These are phyloP conservation scores for Podochytrium sp. DNA, from an alignment of 192 early-diverging fungal species.

Conservation along the genomic window DNA sequence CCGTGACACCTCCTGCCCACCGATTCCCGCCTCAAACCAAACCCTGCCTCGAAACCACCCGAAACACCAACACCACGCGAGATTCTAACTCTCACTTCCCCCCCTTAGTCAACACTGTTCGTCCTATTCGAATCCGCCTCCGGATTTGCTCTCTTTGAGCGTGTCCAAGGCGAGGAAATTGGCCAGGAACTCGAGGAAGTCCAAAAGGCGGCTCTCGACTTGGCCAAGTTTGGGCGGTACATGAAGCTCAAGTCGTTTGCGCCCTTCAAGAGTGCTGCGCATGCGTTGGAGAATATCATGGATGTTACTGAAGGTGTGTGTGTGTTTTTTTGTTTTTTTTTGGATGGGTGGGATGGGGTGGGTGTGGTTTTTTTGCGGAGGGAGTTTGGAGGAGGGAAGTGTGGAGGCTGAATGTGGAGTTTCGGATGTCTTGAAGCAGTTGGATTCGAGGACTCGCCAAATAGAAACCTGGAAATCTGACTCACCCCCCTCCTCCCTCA, in stretches of 20 bases:
- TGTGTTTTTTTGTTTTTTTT: slow-evolving; percentile 27
- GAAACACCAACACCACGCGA: background rate
- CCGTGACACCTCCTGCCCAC: too few species aligned
- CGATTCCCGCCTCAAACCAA: too few species aligned
- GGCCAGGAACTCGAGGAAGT: slow-evolving; percentile 91
- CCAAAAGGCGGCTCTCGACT: slow-evolving; percentile 78
- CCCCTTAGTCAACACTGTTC: slow-evolving; percentile 34
- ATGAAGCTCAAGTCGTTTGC: slow-evolving; percentile 93
- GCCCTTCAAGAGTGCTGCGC: slow-evolving; percentile 94
- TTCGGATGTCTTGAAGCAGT: too few species aligned
- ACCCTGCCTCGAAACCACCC: too few species aligned
- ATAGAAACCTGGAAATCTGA: background rate
- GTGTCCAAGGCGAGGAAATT: slow-evolving; percentile 91
- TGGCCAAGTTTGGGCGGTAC: slow-evolving; percentile 88
- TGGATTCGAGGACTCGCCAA: background rate
- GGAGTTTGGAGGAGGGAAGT: background rate
- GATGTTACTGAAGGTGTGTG: slow-evolving; percentile 93
- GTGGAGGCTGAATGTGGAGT: too few species aligned
- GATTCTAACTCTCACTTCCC: background rate
- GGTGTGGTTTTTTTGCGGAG: too few species aligned
- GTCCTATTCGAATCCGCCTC: slow-evolving; percentile 93
- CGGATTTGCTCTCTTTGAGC: slow-evolving; percentile 96
- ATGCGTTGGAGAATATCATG: slow-evolving; percentile 98
- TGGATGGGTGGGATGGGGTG: background rate
- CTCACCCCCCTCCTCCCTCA: background rate